Base-by-base conservation (phyloP, 2,329 filamentous ascomycete genomes). In the Alternaria sp. region DNA sequence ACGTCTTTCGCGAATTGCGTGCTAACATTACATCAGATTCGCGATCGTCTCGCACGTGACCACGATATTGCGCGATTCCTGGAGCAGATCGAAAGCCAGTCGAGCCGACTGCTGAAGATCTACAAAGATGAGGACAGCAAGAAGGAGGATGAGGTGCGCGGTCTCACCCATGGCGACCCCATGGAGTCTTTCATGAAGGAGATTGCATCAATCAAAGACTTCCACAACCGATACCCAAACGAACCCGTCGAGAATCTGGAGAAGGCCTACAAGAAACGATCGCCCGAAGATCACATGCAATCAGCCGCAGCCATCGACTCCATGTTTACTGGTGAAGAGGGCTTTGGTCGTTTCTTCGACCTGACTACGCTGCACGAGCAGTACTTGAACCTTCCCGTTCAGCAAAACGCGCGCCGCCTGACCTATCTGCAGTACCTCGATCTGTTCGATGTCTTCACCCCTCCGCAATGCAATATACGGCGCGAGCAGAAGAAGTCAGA, bases 231-330 rank as follows among this genome's bases (percentile, higher is more conserved):
- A 69, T 97, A 99, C 72, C 94, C 94, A 1, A 96, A 96, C 79
- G 92, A 97, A 75, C 92, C 91, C 29, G 91, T 96, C 46, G 95
- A 99, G 78, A 97, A 98, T 70, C 87, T 97, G 13, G 96, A 99
- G 80, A 87, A 90, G 67, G 91, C 93, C 34, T 99, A 99, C 82
- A 92, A 93, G 77, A 85, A 88, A 72, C 86, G 85, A 57, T 81
- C 84, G 40, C 85, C 84, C 11, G 87, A 88, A 41, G 88, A 90
- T 64, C 86, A 87, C 49, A 72, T 70, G 4, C 86, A 90, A 45
- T 81, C 84, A 1, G 78, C 86, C 55, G 87, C 86, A 41, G 87
- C 93, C 51, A 89, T 97, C 46, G 94, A 98, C 73, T 88, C 87
- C 57, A 90, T 98, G 82, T 99, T 99, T 78, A 96, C 93, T 0